Evolutionary conservation across 345 rosid genomes (phyloP), one percentile per base, ranked within the genome.

Genomic region (Populus ilicifolia): DNA sequence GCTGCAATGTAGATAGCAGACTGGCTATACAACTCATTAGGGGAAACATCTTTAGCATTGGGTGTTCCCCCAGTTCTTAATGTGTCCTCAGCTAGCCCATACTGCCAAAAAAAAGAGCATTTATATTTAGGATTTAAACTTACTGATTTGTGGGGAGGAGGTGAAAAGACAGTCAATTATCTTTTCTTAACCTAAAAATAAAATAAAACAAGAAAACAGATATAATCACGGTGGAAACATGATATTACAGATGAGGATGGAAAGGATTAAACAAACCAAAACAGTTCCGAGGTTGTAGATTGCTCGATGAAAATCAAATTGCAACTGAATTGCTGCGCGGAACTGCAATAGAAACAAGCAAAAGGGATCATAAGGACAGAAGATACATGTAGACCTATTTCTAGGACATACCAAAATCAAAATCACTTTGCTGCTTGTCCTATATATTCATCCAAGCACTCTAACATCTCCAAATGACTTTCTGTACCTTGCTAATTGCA

Each of bases 231-330:
- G n/a, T 10, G 27, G 6, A 52, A 64, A 33, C 69, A 72, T 59
- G 8, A 8, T 43, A 71, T 61, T 41, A 5, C 76, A 75, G 35
- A 62, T 66, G 71, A 56, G 27, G 72, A 68, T 14, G 43, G 80
- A 71, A 62, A 83, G 81, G 48, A 62, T 23, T n/a, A 78, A 80
- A 86, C 92, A 86, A 30, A 92, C 98, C 93, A 96, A 83, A 77
- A 96, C 99, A 79, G 99, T 96, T 85, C 99, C 99, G 27, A 93
- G 98, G 86, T 96, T 93, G 93, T 93, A 92, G 66, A 96, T 96
- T 80, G 95, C 99, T 86, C 99, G 84, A 82, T 93, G 99, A 82
- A 96, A 96, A 85, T 93, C 97, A 82, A 92, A 96, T 67, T 96
- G 99, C 88, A 93, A 84, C 82, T 85, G 89, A 87, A 96, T 96